Percentiles rank a stretch among this genome's conserved stretches.
phyloP scores from a whole-genome alignment of 257 asterid genomes.

The Solanum bukasovii region DNA sequence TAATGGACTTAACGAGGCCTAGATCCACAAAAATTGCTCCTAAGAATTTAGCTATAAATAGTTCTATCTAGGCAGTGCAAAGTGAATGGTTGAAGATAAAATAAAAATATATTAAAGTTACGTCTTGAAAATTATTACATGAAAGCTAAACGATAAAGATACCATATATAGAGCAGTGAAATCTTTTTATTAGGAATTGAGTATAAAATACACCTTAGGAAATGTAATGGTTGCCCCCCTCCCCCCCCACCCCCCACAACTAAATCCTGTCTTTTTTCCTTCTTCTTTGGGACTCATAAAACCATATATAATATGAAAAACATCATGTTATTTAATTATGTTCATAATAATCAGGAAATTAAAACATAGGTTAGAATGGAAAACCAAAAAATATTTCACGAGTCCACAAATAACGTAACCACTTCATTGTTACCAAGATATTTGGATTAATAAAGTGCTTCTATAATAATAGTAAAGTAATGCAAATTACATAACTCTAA shows the following conservation, averaged over 20 bases:
- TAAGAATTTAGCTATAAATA: no score
- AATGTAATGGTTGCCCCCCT: background rate
- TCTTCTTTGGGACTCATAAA: background rate
- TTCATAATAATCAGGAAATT: background rate
- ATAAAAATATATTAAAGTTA: no score
- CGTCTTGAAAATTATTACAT: no score
- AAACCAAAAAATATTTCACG: background rate
- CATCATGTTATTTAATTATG: background rate
- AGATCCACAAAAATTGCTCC: background rate
- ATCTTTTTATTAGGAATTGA: background rate
- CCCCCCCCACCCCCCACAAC: no score
- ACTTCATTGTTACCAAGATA: background rate
- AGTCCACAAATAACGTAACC: background rate
- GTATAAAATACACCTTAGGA: background rate
- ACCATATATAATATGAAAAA: background rate
- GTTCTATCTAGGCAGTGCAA: background rate
- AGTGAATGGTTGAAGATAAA: no score
- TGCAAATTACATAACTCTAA: background rate
- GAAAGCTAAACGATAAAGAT: no score
- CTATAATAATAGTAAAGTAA: no score
- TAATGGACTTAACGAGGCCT: background rate
- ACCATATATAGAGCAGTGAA: background rate
- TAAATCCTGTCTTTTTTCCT: background rate
- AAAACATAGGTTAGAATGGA: background rate
- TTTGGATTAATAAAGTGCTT: background rate